Evolutionary conservation across 192 early-diverging fungal species (phyloP), one percentile per base, ranked within the genome.

Genomic region (Mortierella alpina): DNA sequence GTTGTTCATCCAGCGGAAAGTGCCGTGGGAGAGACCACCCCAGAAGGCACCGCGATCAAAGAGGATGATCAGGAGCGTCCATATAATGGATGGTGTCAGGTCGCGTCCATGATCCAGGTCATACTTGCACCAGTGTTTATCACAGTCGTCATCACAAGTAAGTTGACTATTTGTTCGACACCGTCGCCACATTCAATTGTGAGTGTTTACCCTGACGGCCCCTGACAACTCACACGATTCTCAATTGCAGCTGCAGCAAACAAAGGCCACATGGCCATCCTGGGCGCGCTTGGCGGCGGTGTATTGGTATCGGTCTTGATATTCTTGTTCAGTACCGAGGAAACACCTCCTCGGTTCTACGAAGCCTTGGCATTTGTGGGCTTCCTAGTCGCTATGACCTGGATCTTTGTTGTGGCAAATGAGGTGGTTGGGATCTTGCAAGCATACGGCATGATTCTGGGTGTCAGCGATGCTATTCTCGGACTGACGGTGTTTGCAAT

Each of bases 361-460:
- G 85, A 82, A 63, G 83, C 82, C 22, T 63, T 90, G 57, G 82
- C 88, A 40, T 88, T 89, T 75, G 73, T 92, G 41, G 96, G 96
- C 17, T 96, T 97, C 79, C 82, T 87, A 45, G 83, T 93, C 20
- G 91, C 92, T 1, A 90, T 97, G 31, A 74, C 90, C 2, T 97
- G 96, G 96, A 92, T 97, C 13, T 95, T 90, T 84, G 66, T 96
- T 7, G 86, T 96, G 44, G 95, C 97, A 6, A 94, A 93, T 71
- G 97, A 99, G 72, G 90, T 97, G 42, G 95, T 99, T 3, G 91
- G 91, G 7, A 85, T 97, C 7, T 82, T 97, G 42, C 92, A 93
- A 67, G 87, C 94, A 2, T 83, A 97, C 39, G 95, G 94, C 1
- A 80, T 92, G 61, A 89, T 95, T 41, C 70, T 95, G 18, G 86